Base-by-base conservation (phyloP, 169 alveolate species). In the Plasmodium vinckei region DNA sequence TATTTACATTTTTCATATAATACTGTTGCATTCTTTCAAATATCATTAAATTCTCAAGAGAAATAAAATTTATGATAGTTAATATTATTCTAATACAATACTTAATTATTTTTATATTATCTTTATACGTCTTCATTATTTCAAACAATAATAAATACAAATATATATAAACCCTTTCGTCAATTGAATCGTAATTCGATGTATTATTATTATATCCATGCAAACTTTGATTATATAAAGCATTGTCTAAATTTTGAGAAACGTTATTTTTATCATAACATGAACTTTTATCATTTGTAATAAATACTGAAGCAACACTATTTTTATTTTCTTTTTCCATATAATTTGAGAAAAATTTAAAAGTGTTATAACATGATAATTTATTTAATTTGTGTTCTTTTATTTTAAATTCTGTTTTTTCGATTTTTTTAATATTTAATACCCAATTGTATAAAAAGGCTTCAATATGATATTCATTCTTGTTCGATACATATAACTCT, bases 101-200 rank as follows among this genome's bases (percentile, higher is more conserved):
- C 49, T 86, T 86, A 7, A 59, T 86, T 56, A 86, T 86, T 57
- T 86, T 63, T 63, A 86, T 70, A 63, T 86, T 86, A 73, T 70
- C 73, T n/a, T 86, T 44, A 59, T 69, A 70, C 59, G 44, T 86
- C 53, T 46, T 21, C 33, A 56, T 23, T 46, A 86, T 86, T 71
- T 86, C 77, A 64, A 86, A 86, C 19, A 86, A 68, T 86, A 86
- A 53, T 69, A 86, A 73, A 72, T 86, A 86, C 9, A 70, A 33
- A 46, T 86, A 86, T 10, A 86, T 86, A 65, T 70, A 86, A 21
- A 60, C 49, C 25, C 68, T 23, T 60, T 86, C 87, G 47, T 86
- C 87, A 2, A 53, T 57, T 25, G 25, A 17, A 15, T 47, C 46
- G 10, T 15, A 51, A 13, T 25, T 5, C 68, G 27, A 6, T 44